Percentiles rank a stretch among this genome's conserved stretches.
phyloP scores from a whole-genome alignment of 805 yeast genomes.

The Cyberlindnera maritima region DNA sequence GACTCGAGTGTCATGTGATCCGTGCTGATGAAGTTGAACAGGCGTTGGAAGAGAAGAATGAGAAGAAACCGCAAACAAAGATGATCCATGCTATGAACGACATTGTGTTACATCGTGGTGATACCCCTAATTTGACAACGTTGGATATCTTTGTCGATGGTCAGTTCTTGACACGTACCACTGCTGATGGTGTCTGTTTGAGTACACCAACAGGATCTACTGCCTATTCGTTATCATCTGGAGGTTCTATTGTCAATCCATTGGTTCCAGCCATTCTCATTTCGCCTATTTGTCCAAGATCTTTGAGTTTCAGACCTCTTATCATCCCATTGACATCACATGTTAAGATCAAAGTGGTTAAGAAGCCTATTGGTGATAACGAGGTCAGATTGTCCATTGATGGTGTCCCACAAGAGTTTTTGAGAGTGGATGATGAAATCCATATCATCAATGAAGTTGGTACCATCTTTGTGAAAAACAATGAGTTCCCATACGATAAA shows the following conservation, averaged over 20 bases:
- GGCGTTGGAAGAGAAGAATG: background rate
- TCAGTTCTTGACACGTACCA: slow-evolving; percentile 80
- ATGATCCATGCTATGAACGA: slow-evolving; percentile 89
- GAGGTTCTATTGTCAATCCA: slow-evolving; percentile 93
- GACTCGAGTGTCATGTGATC: slow-evolving; percentile 74
- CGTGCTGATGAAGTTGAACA: slow-evolving; percentile 11
- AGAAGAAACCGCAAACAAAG: slow-evolving; percentile 10
- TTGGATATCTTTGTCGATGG: slow-evolving; percentile 85
- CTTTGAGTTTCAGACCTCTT: slow-evolving; percentile 86
- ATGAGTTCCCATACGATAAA: slow-evolving; percentile 40
- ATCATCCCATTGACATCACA: slow-evolving; percentile 77
- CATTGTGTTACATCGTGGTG: slow-evolving; percentile 82
- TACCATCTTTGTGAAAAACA: slow-evolving; percentile 52
- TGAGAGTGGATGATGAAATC: slow-evolving; percentile 76
- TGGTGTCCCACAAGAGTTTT: slow-evolving; percentile 71
- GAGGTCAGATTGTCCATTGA: slow-evolving; percentile 71
- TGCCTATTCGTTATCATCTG: slow-evolving; percentile 84
- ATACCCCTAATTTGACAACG: slow-evolving; percentile 79
- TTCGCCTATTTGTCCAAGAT: slow-evolving; percentile 91
- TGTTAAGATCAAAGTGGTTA: slow-evolving; percentile 58
- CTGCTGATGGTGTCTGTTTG: slow-evolving; percentile 85
- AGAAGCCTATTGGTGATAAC: slow-evolving; percentile 36
- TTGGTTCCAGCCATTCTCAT: slow-evolving; percentile 75
- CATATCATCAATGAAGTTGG: slow-evolving; percentile 68
- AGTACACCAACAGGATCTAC: slow-evolving; percentile 96